These are phyloP conservation scores for Cordyceps militaris DNA, from an alignment of 2,329 filamentous ascomycete genomes.

Conservation along the genomic window DNA sequence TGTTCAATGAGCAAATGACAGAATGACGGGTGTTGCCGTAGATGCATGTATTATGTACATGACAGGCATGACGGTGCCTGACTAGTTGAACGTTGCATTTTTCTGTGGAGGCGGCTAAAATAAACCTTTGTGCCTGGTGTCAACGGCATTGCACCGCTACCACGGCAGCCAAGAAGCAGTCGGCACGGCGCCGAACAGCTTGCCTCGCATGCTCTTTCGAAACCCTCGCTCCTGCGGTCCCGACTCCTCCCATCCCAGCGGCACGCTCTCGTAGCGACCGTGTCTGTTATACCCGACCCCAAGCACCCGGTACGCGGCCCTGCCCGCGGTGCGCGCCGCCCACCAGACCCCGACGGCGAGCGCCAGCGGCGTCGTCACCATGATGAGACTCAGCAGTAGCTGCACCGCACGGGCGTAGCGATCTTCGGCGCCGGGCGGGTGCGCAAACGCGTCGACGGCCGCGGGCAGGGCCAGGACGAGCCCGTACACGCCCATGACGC, in stretches of 20 bases:
- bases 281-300: background rate
- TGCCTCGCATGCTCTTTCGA: background rate
- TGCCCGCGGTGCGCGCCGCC: conserved; percentile 8
- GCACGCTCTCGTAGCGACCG: background rate
- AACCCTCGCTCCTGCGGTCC: background rate
- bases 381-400: background rate
- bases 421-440: background rate
- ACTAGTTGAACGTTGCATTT: background rate
- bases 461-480: background rate
- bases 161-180: background rate
- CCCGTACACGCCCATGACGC: background rate
- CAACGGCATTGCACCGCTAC: background rate
- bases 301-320: conserved; percentile 1
- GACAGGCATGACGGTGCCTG: too few species aligned
- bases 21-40: too few species aligned
- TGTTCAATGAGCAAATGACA: too few species aligned
- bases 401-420: background rate
- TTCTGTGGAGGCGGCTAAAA: background rate
- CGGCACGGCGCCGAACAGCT: background rate
- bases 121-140: too few species aligned
- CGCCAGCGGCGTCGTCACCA: background rate
- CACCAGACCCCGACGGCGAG: background rate
- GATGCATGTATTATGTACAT: too few species aligned
- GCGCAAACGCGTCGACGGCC: background rate
- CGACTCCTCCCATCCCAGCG: background rate